phyloP scores from a whole-genome alignment of 73 alveolate species.

The Urostyla sp. region DNA sequence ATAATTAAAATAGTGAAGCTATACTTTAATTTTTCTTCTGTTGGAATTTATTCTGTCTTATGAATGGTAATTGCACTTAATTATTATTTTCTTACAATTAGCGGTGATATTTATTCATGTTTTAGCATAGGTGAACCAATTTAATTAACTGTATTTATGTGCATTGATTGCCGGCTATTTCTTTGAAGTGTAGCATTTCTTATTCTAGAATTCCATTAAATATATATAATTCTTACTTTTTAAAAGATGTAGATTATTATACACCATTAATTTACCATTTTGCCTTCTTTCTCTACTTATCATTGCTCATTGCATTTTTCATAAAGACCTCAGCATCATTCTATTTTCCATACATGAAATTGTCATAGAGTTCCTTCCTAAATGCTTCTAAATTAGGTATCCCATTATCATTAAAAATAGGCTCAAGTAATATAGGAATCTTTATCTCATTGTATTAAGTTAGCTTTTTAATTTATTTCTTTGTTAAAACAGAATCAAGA shows the following conservation, averaged over 20 bases:
- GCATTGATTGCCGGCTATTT: not conserved
- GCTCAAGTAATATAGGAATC: constrained; percentile 31
- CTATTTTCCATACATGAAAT: constrained; percentile 13
- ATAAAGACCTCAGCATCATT: constrained; percentile 5
- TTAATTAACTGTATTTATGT: not conserved
- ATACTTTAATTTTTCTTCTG: not conserved
- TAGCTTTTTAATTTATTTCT: constrained; percentile 13
- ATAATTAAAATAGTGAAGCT: not conserved
- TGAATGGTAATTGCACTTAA: constrained; percentile 1
- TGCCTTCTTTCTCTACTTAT: constrained; percentile 24
- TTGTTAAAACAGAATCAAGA: constrained; percentile 2
- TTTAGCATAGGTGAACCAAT: not conserved
- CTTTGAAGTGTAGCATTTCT: not conserved
- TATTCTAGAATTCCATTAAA: not conserved
- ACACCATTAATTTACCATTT: constrained; percentile 18
- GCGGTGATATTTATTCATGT: not conserved
- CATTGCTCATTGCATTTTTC: constrained; percentile 23
- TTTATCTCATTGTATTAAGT: constrained; percentile 20
- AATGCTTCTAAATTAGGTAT: not conserved
- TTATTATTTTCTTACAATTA: not conserved
- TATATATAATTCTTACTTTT: too few species aligned
- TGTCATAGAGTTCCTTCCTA: not conserved
- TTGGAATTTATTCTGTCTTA: not conserved
- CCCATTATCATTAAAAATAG: constrained; percentile 46
- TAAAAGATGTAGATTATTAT: not conserved